Evolutionary conservation across 2,329 filamentous ascomycete genomes (phyloP), one percentile per base, ranked within the genome.

Genomic region (Dothideomycetes sp.): DNA sequence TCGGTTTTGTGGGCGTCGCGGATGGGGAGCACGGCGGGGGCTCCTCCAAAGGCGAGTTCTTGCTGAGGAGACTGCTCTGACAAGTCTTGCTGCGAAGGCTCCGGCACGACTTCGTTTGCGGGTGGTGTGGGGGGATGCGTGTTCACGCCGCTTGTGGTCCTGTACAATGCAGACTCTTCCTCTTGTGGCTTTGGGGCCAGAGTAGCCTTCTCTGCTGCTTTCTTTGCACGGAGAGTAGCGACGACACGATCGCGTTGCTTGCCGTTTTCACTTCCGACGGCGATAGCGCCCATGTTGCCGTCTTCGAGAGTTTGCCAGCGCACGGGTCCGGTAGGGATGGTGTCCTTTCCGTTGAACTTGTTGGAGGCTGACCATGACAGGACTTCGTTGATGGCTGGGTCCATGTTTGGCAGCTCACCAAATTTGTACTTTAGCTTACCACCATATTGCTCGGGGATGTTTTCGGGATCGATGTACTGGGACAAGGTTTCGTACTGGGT

Each of bases 371-470:
- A 58, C 67, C 68, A 71, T 20, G 61, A 53, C 23, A 71, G 50
- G 9, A 52, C 53, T 5, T 58, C 47, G n/a, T 60, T 57, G 25
- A 71, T 67, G 10, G 50, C 53, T 1, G 65, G 61, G 44, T 94
- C 88, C n/a, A 88, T 64, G 37, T 76, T 73, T 5, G 83, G 80
- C 61, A 80, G 68, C 46, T 84, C 76, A 41, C 85, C 86, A 65
- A 83, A 95, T 35, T 73, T 64, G 65, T 83, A 95, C 17, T 94
- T 82, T 7, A 95, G 73, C 49, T 85, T 74, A 31, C 89, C 89
- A 45, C 89, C 89, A 58, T 94, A 96, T 59, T 82, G 78, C 60
- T 84, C 87, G 13, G 89, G 89, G 47, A 96, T 88, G 61, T 89
- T 84, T 39, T 75, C 71, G 1, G 76, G 70, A 39, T 94, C 82